Evolutionary conservation across 257 asterid species (phyloP).

Genomic region (Nicotiana undulata): DNA sequence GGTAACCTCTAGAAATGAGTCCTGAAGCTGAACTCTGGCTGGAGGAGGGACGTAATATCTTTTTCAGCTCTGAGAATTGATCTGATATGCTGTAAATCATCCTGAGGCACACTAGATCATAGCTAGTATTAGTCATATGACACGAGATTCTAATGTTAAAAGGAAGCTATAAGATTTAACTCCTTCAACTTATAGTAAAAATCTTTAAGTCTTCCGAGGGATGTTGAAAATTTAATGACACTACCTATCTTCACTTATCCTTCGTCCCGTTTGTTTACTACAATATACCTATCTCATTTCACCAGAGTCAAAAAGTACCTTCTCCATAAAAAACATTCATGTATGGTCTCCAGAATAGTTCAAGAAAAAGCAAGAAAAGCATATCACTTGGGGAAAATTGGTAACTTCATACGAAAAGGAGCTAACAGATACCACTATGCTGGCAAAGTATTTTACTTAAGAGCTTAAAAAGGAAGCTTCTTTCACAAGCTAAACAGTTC

Average conservation of each 20-base stretch:
- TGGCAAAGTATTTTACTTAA: background rate
- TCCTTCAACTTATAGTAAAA: constrained; percentile 20
- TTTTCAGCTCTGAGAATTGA: constrained; percentile 92
- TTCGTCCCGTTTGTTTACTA: background rate
- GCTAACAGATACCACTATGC: background rate
- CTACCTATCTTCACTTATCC: background rate
- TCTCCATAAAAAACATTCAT: background rate
- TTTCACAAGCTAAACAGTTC: background rate
- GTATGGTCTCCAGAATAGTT: background rate
- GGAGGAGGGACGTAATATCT: constrained; percentile 72
- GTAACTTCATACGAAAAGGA: background rate
- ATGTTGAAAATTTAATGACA: background rate
- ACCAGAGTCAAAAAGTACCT: background rate
- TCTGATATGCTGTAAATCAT: constrained; percentile 99
- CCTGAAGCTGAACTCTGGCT: constrained; percentile 61
- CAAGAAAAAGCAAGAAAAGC: background rate
- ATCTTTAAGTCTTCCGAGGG: constrained; percentile 5
- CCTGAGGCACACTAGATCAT: constrained; percentile 97
- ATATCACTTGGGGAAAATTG: background rate
- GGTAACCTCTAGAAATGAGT: constrained; percentile 47
- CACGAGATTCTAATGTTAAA: constrained; percentile 13
- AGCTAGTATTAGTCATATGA: constrained; percentile 50
- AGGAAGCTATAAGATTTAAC: constrained; percentile 12
- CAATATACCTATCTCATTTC: background rate
- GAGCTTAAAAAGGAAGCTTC: background rate